Evolutionary conservation across 441 rosid genomes (phyloP), one percentile per base, ranked within the genome.

Genomic region (Pelargonium fulgidum): DNA sequence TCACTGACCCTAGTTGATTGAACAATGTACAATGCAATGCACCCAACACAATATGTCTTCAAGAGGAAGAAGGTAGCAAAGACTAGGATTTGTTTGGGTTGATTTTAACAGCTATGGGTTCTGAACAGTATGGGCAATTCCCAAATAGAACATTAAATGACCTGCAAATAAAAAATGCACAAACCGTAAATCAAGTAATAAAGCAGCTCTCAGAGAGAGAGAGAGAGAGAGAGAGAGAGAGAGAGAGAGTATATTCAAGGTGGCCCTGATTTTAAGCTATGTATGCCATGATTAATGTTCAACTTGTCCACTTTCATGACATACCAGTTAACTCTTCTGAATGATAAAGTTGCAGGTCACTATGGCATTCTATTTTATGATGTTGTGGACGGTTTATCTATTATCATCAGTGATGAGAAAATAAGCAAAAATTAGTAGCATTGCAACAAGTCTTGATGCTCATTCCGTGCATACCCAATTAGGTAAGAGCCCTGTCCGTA

Each of bases 121-220:
- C 90, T 33, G 85, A 92, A 66, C 92, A 88, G 75, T 85, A 87
- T 0, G 93, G 91, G 68, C 96, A 89, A 61, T 87, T 84, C 22
- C 94, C 88, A 42, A 87, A 87, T 39, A 86, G 83, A 75, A 88
- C 88, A 81, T 90, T 81, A 70, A 78, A 88, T 70, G 95, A 88
- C 83, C 90, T 90, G 87, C 79, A 48, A 48, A 10, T 3, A 48
- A 67, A 68, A 66, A 67, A 24, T 63, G 29, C 68, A 69, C 14
- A 39, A 2, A 68, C 54, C 54, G 1, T 10, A 10, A 44, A 36
- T 64, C 54, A 76, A 44, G 62, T 29, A 70, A 68, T 64, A 65
- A 41, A 52, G 41, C n/a, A 39, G 75, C 36, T 29, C 52, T 33
- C 22, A 24, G 29, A 24, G 29, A 24, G 2, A 24, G 29, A 48